phyloP scores from a whole-genome alignment of 2,329 filamentous ascomycete genomes.

The Graphilbum sp. region DNA sequence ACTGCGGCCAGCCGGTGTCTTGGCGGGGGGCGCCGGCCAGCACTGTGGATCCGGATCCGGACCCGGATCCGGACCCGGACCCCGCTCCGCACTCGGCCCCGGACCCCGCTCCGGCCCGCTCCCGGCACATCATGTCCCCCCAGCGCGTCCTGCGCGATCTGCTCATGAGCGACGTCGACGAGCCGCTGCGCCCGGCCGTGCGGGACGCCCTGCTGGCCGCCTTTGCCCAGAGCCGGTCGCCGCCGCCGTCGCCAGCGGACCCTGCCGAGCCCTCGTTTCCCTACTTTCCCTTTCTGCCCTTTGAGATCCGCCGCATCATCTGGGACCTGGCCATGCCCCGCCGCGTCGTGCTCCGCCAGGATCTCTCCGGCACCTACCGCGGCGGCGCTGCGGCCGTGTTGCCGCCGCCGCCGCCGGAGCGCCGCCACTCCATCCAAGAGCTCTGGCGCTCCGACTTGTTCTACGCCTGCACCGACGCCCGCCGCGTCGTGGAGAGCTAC shows the following conservation, averaged over 20 bases:
- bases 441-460: conserved; percentile 10
- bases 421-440: conserved; percentile 3
- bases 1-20: not conserved
- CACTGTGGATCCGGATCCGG: too few species aligned
- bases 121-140: not conserved
- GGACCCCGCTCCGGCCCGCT: too few species aligned
- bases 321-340: conserved; percentile 8
- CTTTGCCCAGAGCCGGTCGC: not conserved
- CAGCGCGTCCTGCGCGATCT: conserved; percentile 9
- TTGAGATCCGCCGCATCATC: conserved; percentile 9
- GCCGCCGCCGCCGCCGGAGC: not conserved
- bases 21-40: too few species aligned
- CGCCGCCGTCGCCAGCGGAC: not conserved
- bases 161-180: conserved; percentile 5
- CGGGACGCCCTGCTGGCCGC: conserved; percentile 6
- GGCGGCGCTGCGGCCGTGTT: not conserved
- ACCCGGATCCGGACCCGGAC: too few species aligned
- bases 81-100: too few species aligned
- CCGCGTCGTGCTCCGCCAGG: conserved; percentile 6
- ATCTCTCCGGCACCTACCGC: not conserved
- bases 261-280: not conserved
- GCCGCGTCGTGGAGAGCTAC: conserved; percentile 1
- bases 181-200: conserved; percentile 4
- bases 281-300: conserved; percentile 4
- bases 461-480: conserved; percentile 6